Evolutionary conservation across 1,139 yeast genomes (phyloP).

Genomic region (Zygosaccharomyces pseudobailii): DNA sequence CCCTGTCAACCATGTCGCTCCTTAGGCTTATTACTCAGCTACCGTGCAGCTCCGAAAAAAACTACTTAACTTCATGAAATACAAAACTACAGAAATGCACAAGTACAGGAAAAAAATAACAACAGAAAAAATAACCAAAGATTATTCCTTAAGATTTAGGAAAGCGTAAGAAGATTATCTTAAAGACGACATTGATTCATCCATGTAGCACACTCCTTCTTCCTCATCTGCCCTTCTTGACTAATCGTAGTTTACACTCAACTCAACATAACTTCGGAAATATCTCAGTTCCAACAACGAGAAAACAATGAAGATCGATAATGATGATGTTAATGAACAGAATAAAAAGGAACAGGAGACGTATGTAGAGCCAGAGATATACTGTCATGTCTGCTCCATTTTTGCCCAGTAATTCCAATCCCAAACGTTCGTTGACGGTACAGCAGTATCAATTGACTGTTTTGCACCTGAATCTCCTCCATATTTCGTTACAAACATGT

Average conservation of each 20-base stretch:
- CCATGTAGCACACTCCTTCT: too few species aligned
- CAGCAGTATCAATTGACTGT: background rate
- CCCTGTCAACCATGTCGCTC: too few species aligned
- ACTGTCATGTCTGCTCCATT: slow-evolving; percentile 3
- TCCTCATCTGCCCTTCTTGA: too few species aligned
- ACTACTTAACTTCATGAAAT: too few species aligned
- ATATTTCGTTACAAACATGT: slow-evolving; percentile 22
- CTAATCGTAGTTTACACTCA: background rate
- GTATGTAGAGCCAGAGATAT: background rate
- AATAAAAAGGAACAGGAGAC: background rate
- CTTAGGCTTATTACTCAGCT: too few species aligned
- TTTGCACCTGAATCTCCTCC: slow-evolving; percentile 8
- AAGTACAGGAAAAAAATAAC: too few species aligned
- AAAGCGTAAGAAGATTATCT: too few species aligned
- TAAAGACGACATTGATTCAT: too few species aligned
- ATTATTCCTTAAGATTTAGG: too few species aligned
- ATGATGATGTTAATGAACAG: background rate
- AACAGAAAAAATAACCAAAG: too few species aligned
- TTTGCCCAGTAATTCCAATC: slow-evolving; percentile 33
- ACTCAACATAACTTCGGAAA: background rate
- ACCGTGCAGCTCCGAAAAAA: too few species aligned
- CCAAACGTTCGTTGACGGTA: slow-evolving; percentile 25
- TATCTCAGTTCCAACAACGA: background rate
- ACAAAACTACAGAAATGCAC: too few species aligned
- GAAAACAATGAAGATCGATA: background rate